Percentiles rank a stretch among this genome's conserved stretches.
phyloP scores from a whole-genome alignment of 2,329 filamentous ascomycete species.

The Colletotrichum kahawae region DNA sequence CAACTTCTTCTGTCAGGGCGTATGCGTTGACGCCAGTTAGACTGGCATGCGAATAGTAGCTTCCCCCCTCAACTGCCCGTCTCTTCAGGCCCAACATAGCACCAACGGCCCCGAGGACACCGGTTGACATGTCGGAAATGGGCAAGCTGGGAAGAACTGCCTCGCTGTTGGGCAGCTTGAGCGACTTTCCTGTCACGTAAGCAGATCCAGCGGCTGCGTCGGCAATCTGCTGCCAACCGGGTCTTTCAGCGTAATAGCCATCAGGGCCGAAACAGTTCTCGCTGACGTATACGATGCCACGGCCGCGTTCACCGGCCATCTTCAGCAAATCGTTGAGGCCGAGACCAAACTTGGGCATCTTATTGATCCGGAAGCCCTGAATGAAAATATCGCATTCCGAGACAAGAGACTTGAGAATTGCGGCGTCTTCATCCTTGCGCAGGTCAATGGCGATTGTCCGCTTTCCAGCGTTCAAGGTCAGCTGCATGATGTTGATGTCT shows the following conservation, averaged over 20 bases:
- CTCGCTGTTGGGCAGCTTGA: conserved; percentile 29
- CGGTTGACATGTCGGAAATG: conserved; percentile 40
- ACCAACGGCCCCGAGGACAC: conserved; percentile 34
- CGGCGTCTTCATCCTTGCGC: conserved; percentile 41
- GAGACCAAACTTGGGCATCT: conserved; percentile 46
- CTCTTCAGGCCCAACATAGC: conserved; percentile 36
- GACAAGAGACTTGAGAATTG: conserved; percentile 45
- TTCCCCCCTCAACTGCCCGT: conserved; percentile 33
- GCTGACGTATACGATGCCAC: conserved; percentile 13
- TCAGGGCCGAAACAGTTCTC: conserved; percentile 16
- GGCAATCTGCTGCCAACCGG: conserved; percentile 15
- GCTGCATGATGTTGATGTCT: conserved; percentile 44
- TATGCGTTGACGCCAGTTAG: conserved; percentile 31
- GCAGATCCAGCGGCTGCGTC: conserved; percentile 35
- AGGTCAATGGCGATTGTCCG: conserved; percentile 53
- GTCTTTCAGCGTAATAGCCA: conserved; percentile 13
- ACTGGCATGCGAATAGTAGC: conserved; percentile 33
- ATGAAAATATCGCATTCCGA: conserved; percentile 57
- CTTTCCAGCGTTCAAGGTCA: conserved; percentile 52
- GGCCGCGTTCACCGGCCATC: conserved; percentile 31
- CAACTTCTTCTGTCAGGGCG: conserved; percentile 32
- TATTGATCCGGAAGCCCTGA: conserved; percentile 54
- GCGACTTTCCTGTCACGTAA: conserved; percentile 34
- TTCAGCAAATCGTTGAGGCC: conserved; percentile 42
- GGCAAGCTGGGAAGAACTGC: conserved; percentile 35